phyloP scores from a whole-genome alignment of 352 stramenopile genomes.

The Pythium sukuiense region DNA sequence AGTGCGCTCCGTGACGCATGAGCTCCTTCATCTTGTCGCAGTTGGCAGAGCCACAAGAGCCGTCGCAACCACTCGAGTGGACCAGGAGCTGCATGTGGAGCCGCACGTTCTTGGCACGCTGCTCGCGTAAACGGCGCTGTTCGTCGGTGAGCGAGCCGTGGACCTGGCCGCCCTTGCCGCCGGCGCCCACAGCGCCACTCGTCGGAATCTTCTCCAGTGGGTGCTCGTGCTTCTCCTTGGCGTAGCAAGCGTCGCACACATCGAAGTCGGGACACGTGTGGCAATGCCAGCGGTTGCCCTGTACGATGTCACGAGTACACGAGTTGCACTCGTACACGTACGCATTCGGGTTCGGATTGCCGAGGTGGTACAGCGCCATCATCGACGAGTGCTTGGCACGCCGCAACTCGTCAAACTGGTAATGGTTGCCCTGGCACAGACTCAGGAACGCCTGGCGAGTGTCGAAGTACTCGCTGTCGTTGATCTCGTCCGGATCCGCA shows the following conservation, averaged over 20 bases:
- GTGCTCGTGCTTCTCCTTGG: conserved; percentile 83
- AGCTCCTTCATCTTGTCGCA: conserved; percentile 99
- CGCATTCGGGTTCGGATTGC: conserved; percentile 92
- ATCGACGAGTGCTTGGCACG: conserved; percentile 99
- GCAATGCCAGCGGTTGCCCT: conserved; percentile 89
- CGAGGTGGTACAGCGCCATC: conserved; percentile 99
- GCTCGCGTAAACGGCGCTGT: conserved; percentile 68
- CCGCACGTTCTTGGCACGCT: conserved; percentile 94
- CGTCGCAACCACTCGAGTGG: conserved; percentile 94
- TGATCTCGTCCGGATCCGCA: conserved; percentile 77
- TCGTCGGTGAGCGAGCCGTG: conserved; percentile 53
- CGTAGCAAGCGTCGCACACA: conserved; percentile 87
- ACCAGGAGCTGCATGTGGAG: conserved; percentile 98
- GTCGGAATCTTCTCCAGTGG: conserved; percentile 80
- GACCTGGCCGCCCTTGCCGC: conserved; percentile 20
- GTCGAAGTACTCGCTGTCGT: conserved; percentile 93
- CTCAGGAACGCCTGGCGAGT: conserved; percentile 98
- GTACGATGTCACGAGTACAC: conserved; percentile 82
- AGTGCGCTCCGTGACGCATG: conserved; percentile 94
- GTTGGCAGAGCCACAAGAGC: conserved; percentile 94
- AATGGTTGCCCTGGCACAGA: conserved; percentile 97
- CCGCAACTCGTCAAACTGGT: conserved; percentile 98
- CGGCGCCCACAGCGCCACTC: conserved; percentile 34
- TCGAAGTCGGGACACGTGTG: conserved; percentile 88
- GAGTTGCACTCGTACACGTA: conserved; percentile 88